Evolutionary conservation across 208 protist genomes (phyloP).

Genomic region (Trichomonas tenax): DNA sequence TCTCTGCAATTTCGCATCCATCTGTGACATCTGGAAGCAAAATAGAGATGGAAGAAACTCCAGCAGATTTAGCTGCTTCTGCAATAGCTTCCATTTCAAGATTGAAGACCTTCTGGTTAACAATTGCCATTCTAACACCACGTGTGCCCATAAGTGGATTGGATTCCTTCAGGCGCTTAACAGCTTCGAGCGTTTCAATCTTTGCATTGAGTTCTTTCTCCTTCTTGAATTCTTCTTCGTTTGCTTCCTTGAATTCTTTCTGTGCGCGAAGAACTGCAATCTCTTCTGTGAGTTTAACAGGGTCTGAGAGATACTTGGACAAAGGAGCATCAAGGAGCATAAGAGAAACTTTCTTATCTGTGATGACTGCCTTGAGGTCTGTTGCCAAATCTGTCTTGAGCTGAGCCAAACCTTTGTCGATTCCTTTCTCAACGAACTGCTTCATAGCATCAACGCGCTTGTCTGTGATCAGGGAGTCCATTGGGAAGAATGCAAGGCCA

Average conservation of each 20-base stretch:
- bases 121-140: background rate
- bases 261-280: background rate
- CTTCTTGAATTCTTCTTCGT: background rate
- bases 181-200: background rate
- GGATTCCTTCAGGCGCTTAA: background rate
- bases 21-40: background rate
- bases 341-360: background rate
- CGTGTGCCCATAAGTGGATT: background rate
- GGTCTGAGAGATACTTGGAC: background rate
- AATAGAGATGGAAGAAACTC: background rate
- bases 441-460: background rate
- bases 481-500: background rate
- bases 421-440: background rate
- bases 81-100: background rate
- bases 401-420: background rate
- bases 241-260: background rate
- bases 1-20: background rate
- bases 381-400: background rate
- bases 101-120: background rate
- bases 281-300: background rate
- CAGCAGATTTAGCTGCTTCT: background rate
- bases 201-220: background rate
- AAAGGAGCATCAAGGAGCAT: background rate
- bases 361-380: background rate
- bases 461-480: background rate